These are phyloP conservation scores for Stromatinia cepivora DNA, from an alignment of 2,329 filamentous ascomycete species.

Conservation along the genomic window DNA sequence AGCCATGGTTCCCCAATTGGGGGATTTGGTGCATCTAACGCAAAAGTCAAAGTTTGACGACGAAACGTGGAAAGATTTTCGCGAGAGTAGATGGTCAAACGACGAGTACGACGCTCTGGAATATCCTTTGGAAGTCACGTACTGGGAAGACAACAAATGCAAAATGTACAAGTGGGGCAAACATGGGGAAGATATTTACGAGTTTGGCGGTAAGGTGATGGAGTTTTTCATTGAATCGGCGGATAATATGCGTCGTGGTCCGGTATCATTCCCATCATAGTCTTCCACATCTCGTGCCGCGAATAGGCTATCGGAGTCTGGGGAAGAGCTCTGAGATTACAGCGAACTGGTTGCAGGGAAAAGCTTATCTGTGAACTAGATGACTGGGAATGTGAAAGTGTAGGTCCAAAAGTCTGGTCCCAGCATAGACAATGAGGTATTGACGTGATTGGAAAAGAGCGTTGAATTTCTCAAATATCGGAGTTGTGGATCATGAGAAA, in stretches of 20 bases:
- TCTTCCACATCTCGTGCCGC: background rate
- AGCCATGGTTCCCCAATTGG: background rate
- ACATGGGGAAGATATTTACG: background rate
- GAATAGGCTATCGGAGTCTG: background rate
- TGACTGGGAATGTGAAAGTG: too few species aligned
- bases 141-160: background rate
- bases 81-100: background rate
- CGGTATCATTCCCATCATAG: background rate
- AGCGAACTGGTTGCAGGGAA: background rate
- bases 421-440: background rate
- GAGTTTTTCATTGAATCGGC: background rate
- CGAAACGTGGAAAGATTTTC: background rate
- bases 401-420: background rate
- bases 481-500: background rate
- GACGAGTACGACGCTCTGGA: background rate
- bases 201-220: conserved; percentile 4
- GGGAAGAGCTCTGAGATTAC: background rate
- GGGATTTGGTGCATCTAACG: background rate
- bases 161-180: rapidly evolving
- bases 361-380: background rate
- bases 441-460: background rate
- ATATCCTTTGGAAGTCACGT: background rate
- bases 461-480: background rate
- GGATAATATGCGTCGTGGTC: background rate
- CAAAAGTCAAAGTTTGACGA: background rate